Evolutionary conservation across 2,329 filamentous ascomycete species (phyloP).

Genomic region (Venturia asperata): DNA sequence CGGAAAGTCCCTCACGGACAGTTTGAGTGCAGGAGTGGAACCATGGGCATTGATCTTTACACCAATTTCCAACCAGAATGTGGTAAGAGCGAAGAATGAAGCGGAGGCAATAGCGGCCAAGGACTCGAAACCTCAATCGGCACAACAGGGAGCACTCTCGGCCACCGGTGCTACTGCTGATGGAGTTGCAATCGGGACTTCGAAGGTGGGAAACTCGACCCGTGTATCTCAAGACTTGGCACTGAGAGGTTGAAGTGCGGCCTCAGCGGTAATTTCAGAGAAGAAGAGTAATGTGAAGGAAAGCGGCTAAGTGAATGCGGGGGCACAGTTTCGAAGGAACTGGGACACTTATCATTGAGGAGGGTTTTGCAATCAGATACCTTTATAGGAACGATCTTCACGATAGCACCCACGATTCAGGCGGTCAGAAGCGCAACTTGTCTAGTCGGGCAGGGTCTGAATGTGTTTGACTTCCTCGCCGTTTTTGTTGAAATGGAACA

Average conservation of each 20-base stretch:
- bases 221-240: not conserved
- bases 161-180: not conserved
- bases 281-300: too few species aligned
- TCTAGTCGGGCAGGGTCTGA: too few species aligned
- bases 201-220: not conserved
- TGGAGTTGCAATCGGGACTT: not conserved
- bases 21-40: not conserved
- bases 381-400: too few species aligned
- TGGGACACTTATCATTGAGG: too few species aligned
- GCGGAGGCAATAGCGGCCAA: not conserved
- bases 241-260: not conserved
- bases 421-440: too few species aligned
- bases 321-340: too few species aligned
- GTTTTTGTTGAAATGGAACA: too few species aligned
- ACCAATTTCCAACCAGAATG: not conserved
- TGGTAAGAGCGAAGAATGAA: not conserved
- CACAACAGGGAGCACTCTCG: not conserved
- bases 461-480: too few species aligned
- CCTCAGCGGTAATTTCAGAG: not conserved
- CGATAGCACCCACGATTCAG: too few species aligned
- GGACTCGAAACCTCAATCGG: not conserved
- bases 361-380: too few species aligned
- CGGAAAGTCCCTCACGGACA: not conserved
- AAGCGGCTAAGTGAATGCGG: too few species aligned
- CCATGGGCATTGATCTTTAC: not conserved